A percentile compares a stretch with the other conserved stretches of the same genome.
Evolutionary conservation across 1,284 basidiomycete species (phyloP).

Genomic region (Xerocomus amazonicus): DNA sequence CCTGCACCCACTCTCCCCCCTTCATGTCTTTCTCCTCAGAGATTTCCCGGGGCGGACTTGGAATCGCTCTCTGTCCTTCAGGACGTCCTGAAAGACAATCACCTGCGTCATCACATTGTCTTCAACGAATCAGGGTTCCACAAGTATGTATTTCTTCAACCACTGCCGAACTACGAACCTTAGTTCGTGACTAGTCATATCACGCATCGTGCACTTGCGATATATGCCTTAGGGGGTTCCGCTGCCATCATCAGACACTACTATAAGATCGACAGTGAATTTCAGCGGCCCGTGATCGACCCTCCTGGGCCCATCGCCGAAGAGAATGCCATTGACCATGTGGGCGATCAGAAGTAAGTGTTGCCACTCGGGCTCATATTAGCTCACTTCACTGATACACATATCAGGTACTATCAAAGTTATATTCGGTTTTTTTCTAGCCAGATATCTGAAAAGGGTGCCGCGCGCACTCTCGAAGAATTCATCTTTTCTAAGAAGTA

Average conservation of each 20-base stretch:
- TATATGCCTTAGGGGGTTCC: constrained; percentile 41
- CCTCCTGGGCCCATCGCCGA: constrained; percentile 39
- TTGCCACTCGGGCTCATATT: not conserved
- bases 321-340: constrained; percentile 41
- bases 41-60: constrained; percentile 20
- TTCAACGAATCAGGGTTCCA: constrained; percentile 25
- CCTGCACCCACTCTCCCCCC: constrained; percentile 25
- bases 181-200: constrained; percentile 34
- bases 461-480: constrained; percentile 45
- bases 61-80: constrained; percentile 23
- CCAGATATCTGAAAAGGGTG: constrained; percentile 42
- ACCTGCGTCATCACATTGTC: constrained; percentile 26
- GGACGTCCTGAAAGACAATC: constrained; percentile 28
- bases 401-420: constrained; percentile 50
- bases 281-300: constrained; percentile 33
- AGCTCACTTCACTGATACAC: not conserved
- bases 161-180: no score
- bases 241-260: constrained; percentile 35
- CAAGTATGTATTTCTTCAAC: constrained; percentile 16
- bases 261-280: constrained; percentile 33
- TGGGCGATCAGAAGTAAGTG: constrained; percentile 40
- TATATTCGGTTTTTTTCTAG: constrained; percentile 58
- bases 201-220: constrained; percentile 42
- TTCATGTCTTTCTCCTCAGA: constrained; percentile 26
- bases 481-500: constrained; percentile 54